These are phyloP conservation scores for Trapa bicornis DNA, from an alignment of 345 rosid genomes.

Conservation along the genomic window DNA sequence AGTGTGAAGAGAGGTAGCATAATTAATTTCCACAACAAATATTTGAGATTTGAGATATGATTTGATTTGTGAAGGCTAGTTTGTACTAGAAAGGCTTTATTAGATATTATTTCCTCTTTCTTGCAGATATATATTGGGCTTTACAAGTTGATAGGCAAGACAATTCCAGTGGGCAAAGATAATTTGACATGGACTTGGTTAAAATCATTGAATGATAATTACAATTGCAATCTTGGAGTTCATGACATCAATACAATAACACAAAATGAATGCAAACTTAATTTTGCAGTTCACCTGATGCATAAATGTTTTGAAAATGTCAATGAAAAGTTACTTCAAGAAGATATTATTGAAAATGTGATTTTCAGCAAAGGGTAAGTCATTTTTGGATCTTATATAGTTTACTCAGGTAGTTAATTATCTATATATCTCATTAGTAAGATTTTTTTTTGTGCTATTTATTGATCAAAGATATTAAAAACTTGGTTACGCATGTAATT, in stretches of 20 bases:
- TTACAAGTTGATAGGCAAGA: slow-evolving; percentile 33
- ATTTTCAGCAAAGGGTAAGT: slow-evolving; percentile 32
- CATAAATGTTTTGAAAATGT: slow-evolving; percentile 66
- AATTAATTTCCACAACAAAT: neutral
- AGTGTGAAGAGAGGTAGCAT: slow-evolving; percentile 32
- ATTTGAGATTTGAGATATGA: too few species aligned
- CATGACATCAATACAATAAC: slow-evolving; percentile 24
- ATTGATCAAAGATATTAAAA: too few species aligned
- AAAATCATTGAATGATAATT: slow-evolving; percentile 15
- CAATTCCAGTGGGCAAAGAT: slow-evolving; percentile 23
- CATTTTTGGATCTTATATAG: neutral
- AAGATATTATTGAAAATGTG: slow-evolving; percentile 55
- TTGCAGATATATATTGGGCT: slow-evolving; percentile 32
- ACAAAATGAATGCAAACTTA: slow-evolving; percentile 50
- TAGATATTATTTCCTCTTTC: neutral
- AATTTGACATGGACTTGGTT: slow-evolving; percentile 55
- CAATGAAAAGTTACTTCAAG: slow-evolving; percentile 30
- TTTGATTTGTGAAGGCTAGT: too few species aligned
- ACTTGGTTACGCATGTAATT: too few species aligned
- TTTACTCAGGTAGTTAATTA: too few species aligned
- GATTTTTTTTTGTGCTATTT: too few species aligned
- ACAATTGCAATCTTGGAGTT: slow-evolving; percentile 2
- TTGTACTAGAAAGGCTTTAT: too few species aligned
- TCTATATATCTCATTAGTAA: too few species aligned
- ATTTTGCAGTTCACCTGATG: slow-evolving; percentile 42